A percentile compares a stretch with the other conserved stretches of the same genome.
These are phyloP conservation scores for Botrytis porri DNA, from an alignment of 2,329 filamentous ascomycete genomes.

Conservation along the genomic window DNA sequence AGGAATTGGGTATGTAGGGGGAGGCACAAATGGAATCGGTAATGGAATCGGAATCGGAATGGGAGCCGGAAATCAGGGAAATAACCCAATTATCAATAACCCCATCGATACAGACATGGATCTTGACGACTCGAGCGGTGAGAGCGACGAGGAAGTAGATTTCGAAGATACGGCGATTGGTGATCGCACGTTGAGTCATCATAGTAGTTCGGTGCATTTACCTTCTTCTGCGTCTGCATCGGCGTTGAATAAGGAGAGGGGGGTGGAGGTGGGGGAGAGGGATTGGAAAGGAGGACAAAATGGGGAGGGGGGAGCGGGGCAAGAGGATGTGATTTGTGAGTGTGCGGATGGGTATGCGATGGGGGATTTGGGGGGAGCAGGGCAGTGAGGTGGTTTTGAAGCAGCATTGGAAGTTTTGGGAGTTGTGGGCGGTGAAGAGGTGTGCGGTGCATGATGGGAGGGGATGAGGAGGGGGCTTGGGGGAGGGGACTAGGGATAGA, in stretches of 20 bases:
- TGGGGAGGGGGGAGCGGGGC: not conserved
- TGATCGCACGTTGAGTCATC: slow-evolving; percentile 13
- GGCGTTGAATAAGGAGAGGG: not conserved
- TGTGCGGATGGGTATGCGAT: slow-evolving; percentile 14
- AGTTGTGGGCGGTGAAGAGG: slow-evolving; percentile 20
- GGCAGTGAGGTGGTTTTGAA: slow-evolving; percentile 2
- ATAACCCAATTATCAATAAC: not conserved
- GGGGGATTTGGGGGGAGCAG: slow-evolving; percentile 3
- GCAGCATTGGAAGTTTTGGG: slow-evolving; percentile 20
- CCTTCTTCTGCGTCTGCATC: not conserved
- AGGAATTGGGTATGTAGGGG: slow-evolving; percentile 54
- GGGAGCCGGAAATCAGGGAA: not conserved
- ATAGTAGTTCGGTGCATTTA: slow-evolving; percentile 14
- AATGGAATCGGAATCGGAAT: not conserved
- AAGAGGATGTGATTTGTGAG: not conserved
- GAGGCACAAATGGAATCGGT: not conserved
- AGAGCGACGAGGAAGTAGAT: slow-evolving; percentile 1
- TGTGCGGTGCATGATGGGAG: slow-evolving; percentile 15
- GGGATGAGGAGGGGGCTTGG: not conserved
- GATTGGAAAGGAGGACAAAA: no score
- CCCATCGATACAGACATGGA: not conserved
- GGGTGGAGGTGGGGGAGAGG: not conserved
- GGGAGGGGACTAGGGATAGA: not conserved
- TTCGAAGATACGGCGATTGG: slow-evolving; percentile 15
- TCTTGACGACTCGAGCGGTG: slow-evolving; percentile 4